These are phyloP conservation scores for Dactylellina drechsleri DNA, from an alignment of 2,329 filamentous ascomycete species.

Conservation along the genomic window DNA sequence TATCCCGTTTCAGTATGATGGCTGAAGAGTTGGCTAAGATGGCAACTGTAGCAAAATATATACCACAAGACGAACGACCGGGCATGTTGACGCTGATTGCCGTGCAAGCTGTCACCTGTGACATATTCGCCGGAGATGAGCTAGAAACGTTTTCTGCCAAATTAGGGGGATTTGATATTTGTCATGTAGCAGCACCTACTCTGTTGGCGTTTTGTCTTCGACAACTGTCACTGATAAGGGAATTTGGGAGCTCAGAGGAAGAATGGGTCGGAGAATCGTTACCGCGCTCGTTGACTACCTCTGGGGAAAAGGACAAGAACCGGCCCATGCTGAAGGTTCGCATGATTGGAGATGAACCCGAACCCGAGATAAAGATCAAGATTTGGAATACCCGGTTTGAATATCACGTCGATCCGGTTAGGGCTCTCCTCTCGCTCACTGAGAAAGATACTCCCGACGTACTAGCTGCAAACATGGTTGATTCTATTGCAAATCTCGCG, in stretches of 20 bases:
- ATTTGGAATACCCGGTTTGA: constrained; percentile 85
- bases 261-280: constrained; percentile 70
- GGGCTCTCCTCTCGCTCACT: constrained; percentile 78
- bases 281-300: constrained; percentile 60
- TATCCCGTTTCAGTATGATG: constrained; percentile 75
- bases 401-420: constrained; percentile 84
- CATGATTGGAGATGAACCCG: constrained; percentile 92
- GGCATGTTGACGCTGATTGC: constrained; percentile 80
- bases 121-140: constrained; percentile 72
- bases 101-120: constrained; percentile 72
- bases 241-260: constrained; percentile 69
- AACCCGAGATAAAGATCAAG: constrained; percentile 88
- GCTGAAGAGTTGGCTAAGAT: constrained; percentile 82
- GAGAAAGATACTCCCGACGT: constrained; percentile 76
- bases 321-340: constrained; percentile 81
- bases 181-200: constrained; percentile 85
- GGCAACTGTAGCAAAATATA: constrained; percentile 88
- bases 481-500: constrained; percentile 80
- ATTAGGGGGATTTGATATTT: constrained; percentile 74
- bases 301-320: constrained; percentile 58
- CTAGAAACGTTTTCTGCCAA: constrained; percentile 73
- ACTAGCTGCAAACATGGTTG: constrained; percentile 77
- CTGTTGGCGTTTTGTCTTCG: constrained; percentile 81
- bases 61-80: constrained; percentile 93
- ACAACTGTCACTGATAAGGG: constrained; percentile 71